Conservation (phyloP, 1,139 yeast genomes). For the Hanseniaspora uvarum region DNA sequence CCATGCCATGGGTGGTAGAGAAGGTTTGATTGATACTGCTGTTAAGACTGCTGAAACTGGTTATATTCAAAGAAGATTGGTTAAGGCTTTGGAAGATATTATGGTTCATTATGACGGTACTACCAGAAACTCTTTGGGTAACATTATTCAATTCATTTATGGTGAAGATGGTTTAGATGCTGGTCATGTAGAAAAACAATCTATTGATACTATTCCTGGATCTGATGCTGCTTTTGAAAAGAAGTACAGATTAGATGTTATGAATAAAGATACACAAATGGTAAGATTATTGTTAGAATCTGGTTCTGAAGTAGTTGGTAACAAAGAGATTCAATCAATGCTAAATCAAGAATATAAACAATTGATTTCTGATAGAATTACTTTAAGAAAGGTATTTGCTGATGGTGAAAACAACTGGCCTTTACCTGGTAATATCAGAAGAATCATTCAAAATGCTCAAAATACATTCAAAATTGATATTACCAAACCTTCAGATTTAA, state of each 20-base stretch:
- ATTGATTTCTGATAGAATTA: constrained; percentile 62
- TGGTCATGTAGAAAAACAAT: constrained; percentile 92
- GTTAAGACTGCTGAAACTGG: constrained; percentile 99
- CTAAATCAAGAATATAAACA: constrained; percentile 80
- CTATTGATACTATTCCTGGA: constrained; percentile 94
- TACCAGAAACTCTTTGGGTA: constrained; percentile 94
- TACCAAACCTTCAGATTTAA: constrained; percentile 79
- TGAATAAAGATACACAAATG: constrained; percentile 55
- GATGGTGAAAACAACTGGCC: constrained; percentile 98
- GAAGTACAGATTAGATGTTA: constrained; percentile 77
- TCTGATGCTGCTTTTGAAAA: constrained; percentile 72
- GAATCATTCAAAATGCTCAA: constrained; percentile 94
- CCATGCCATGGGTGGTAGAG: constrained; percentile 99
- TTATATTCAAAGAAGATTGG: constrained; percentile 96
- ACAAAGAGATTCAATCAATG: constrained; percentile 65
- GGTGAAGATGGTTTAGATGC: constrained; percentile 99
- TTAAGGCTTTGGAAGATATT: constrained; percentile 95
- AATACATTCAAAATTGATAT: constrained; percentile 92
- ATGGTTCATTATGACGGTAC: constrained; percentile 99
- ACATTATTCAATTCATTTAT: constrained; percentile 86
- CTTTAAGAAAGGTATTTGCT: constrained; percentile 73
- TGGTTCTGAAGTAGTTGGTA: constrained; percentile 86
- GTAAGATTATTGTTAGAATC: constrained; percentile 71
- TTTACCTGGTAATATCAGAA: constrained; percentile 90
- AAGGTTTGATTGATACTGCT: constrained; percentile 98